Evolutionary conservation across 352 stramenopile species (phyloP), one percentile per base, ranked within the genome.

Genomic region (Phytophthora gonapodyides): DNA sequence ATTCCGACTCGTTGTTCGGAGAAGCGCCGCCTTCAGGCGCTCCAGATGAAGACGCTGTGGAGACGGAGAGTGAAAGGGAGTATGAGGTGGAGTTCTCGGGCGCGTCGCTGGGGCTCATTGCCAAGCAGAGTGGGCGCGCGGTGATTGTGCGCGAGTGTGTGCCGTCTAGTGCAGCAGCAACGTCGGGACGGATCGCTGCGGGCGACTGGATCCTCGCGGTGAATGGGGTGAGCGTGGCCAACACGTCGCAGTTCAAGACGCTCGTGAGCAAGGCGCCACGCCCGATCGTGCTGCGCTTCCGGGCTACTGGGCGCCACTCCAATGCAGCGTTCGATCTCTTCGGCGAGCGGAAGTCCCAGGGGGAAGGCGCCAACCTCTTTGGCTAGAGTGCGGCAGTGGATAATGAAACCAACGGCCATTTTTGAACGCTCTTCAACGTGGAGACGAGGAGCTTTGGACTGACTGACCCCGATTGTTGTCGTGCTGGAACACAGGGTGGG

Each of bases 91-190:
- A 83, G 40, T 95, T 95, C 53, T 59, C 71, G 9, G 69, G 66
- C 10, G 56, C 64, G 12, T 69, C 84, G 16, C 67, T 95, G 17
- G 87, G 87, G 7, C 64, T 95, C 17, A 76, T 91, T 33, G 83
- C 84, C 35, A 89, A 89, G 58, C 78, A 93, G 58, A 89, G 75
- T 48, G 73, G 75, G 0, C 52, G 38, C 12, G 69, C 68, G 3
- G 84, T 94, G 45, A 80, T 92, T 24, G 86, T 94, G 27, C 79
- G 80, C 6, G 84, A 93, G 63, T 92, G 84, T 41, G 63, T 91
- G 8, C 61, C 69, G 6, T 86, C 76, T 0, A 85, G 84, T 24
- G 62, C 67, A 2, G 87, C 87, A 15, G 62, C 85, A 15, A 70
- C 67, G 35, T 78, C 69, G 1, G 84, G 84, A 1, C 61, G 63